Base-by-base conservation (phyloP, 2,329 filamentous ascomycete genomes). In the Sporothrix brasiliensis region DNA sequence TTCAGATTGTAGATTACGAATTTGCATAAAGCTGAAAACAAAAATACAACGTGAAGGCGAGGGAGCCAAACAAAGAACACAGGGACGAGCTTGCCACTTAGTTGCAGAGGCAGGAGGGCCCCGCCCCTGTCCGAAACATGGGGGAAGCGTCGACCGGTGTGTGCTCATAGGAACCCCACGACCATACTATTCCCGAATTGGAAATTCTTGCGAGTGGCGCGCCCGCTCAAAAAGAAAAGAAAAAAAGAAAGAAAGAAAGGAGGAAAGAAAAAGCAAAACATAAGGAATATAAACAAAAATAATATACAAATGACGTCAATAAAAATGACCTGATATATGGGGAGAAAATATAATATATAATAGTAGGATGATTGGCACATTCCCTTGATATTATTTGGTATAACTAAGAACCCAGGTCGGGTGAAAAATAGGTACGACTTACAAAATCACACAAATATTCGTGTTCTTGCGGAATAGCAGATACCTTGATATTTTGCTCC, bases 91-190 rank as follows among this genome's bases (percentile, higher is more conserved):
- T 19, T 19, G n/a, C 58, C 27, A 47, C 34, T 21, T 7, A 11
- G 21, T n/a, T 11, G 10, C 52, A 5, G 39, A 58, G 30, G 34
- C 34, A 39, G 54, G 27, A 3, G 27, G 27, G 19, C 49, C 16
- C 3, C 21, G 13, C 56, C 39, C 41, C 58, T 44, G 24, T 63
- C 39, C 58, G 58, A 47, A 47, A 47, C 58, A 63, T 21, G 58
- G 39, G 58, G 41, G 34, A 13, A 21, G 39, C 58, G 21, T 63
- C 61, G 44, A 65, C 61, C 61, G 61, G 61, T 65, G 61, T 50
- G 61, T 65, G 44, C 61, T 30, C 34, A 65, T 50, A 65, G 61
- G 41, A 16, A 19, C 10, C 16, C 34, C 39, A 10, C 21, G 13
- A 13, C 41, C 5, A 14, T 50, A 34, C 30, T 41, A 19, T 27